Evolutionary conservation across 1,284 basidiomycete species (phyloP).

Genomic region (Phylloboletellus chloephorus): DNA sequence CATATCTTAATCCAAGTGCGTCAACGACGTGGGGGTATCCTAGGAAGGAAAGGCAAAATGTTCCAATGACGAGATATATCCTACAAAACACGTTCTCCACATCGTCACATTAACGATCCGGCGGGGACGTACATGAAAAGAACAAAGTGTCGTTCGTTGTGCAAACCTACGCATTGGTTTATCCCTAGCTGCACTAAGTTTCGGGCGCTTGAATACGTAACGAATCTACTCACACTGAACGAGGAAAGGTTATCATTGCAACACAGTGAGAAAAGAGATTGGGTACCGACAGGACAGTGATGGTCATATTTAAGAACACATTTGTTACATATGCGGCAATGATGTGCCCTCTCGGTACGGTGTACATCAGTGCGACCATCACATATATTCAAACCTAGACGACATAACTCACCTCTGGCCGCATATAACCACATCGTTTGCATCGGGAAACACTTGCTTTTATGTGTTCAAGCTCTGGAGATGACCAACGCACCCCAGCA

Average conservation of each 20-base stretch:
- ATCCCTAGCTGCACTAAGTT: slow-evolving; percentile 60
- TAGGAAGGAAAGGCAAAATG: slow-evolving; percentile 50
- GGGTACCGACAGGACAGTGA: slow-evolving; percentile 76
- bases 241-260: slow-evolving; percentile 5
- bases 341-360: slow-evolving; percentile 76
- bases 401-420: slow-evolving; percentile 70
- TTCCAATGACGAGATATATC: slow-evolving; percentile 65
- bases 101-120: not conserved
- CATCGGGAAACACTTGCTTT: slow-evolving; percentile 56
- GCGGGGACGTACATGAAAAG: slow-evolving; percentile 71
- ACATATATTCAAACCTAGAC: not conserved
- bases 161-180: slow-evolving; percentile 92
- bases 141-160: slow-evolving; percentile 95
- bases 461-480: slow-evolving; percentile 45
- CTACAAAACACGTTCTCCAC: slow-evolving; percentile 34
- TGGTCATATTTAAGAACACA: slow-evolving; percentile 95
- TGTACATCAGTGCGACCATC: slow-evolving; percentile 12
- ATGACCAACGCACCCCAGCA: slow-evolving; percentile 25
- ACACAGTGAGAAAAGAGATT: not conserved
- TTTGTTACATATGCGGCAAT: slow-evolving; percentile 88
- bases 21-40: slow-evolving; percentile 56
- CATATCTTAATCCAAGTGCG: slow-evolving; percentile 50
- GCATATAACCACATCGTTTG: slow-evolving; percentile 60
- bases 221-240: slow-evolving; percentile 23
- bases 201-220: not conserved